Evolutionary conservation across 169 alveolate species (phyloP), one percentile per base, ranked within the genome.

Genomic region (Besnoitia besnoiti): DNA sequence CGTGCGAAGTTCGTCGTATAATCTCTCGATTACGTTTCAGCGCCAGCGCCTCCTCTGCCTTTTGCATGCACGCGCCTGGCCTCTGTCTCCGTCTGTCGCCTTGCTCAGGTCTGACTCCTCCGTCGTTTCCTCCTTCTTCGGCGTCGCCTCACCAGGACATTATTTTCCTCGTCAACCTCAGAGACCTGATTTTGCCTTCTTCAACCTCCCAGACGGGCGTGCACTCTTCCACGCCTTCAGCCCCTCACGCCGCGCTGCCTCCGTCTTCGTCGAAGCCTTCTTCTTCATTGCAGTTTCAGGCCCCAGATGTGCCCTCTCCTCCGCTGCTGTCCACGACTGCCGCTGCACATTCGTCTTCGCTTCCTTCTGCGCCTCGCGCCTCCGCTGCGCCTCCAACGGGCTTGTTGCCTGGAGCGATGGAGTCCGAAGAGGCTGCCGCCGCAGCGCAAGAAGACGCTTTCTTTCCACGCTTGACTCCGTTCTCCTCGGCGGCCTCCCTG

Each of bases 121-220:
- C 82, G 2, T 35, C 39, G 39, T 42, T 19, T n/a, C n/a, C 82
- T 73, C 39, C n/a, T n/a, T 19, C 46, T 27, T 39, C 39, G 8
- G 82, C n/a, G 39, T 73, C 82, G 39, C 47, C 82, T n/a, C 21
- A 73, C 46, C 82, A 73, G n/a, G 82, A 73, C 24, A 19, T 73
- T 19, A 39, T 73, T 16, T 73, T 73, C n/a, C 46, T 73, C 8
- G 82, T 73, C 82, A 73, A 73, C n/a, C 47, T 73, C 46, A n/a
- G 82, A n/a, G n/a, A n/a, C n/a, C 82, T 16, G 82, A 8, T 73
- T 5, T 55, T n/a, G 12, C 27, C 67, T 55, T n/a, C 7, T 1
- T 55, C 24, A 0, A 5, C 30, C 67, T 19, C 12, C 27, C 27
- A 5, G 67, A n/a, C n/a, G n/a, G n/a, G n/a, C n/a, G n/a, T n/a